Evolutionary conservation across 2,329 filamentous ascomycete species (phyloP), one percentile per base, ranked within the genome.

Genomic region (Dissoconium aciculare): DNA sequence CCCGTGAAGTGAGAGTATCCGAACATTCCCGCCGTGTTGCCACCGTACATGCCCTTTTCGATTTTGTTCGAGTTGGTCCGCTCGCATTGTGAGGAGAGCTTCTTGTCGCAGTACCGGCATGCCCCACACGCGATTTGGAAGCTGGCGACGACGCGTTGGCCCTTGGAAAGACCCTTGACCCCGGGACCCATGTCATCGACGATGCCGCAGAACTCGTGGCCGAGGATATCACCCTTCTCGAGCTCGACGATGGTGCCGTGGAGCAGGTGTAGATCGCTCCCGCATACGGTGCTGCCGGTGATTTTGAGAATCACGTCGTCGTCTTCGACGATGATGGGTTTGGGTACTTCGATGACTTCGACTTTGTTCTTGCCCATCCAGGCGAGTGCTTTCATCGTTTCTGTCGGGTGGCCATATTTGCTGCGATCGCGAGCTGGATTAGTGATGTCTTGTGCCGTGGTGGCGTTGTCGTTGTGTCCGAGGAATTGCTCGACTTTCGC

Each of bases 281-380:
- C 70, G 49, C 70, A 74, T 25, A 74, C 66, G 2, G 71, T 74
- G 37, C 60, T 68, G 19, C 70, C 70, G 5, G 71, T 91, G 17
- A 92, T 69, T 49, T 77, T 83, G 42, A 89, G 61, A 36, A 92
- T 83, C 8, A 85, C 80, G 49, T 91, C 83, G 30, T 62, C 60
- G 26, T 72, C 66, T 51, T 89, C 80, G 15, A 87, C 53, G 16
- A 89, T 64, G 44, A 67, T 73, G 2, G 83, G 82, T 44, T 74
- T 77, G 0, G 77, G 68, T 4, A 70, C 69, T 17, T 82, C 69
- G 28, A 74, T 65, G 11, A 91, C 62, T 48, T 78, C 58, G 27
- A 92, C 80, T 16, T 63, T 70, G 47, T 84, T 80, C 62, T 87
- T 89, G 31, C 79, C 78, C 55, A 78, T 72, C 83, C 83, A 92